A percentile compares a stretch with the other conserved stretches of the same genome.
These are phyloP conservation scores for Aspergillus spinulosporus DNA, from an alignment of 2,329 filamentous ascomycete species.

Conservation along the genomic window DNA sequence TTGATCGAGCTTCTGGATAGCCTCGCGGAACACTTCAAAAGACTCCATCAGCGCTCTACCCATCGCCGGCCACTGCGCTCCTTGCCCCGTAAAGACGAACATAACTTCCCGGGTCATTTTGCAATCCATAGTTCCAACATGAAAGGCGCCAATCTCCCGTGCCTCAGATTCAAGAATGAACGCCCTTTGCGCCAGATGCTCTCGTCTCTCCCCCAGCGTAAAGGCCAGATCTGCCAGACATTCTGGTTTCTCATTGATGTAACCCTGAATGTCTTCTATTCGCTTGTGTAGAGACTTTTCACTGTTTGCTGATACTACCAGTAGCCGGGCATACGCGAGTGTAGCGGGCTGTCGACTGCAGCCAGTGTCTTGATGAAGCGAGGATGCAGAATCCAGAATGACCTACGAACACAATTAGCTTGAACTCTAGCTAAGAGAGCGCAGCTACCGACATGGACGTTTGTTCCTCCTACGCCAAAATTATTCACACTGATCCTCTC, in stretches of 20 bases:
- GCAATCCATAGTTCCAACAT: not conserved
- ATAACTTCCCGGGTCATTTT: not conserved
- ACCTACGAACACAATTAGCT: not conserved
- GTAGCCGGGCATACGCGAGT: not conserved
- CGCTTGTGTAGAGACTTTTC: not conserved
- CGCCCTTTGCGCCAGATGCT: slow-evolving; percentile 7
- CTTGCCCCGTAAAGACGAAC: slow-evolving; percentile 27
- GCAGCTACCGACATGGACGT: slow-evolving; percentile 16
- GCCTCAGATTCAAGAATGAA: slow-evolving; percentile 6
- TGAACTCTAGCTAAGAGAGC: not conserved
- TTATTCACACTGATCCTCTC: slow-evolving; percentile 30
- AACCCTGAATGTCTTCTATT: not conserved
- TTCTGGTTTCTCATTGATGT: not conserved
- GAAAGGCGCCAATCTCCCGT: not conserved
- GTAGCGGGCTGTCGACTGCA: not conserved
- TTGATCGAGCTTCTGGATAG: slow-evolving; percentile 5
- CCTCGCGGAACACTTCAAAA: not conserved
- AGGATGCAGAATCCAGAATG: not conserved
- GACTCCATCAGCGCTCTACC: slow-evolving; percentile 10
- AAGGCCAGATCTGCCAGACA: slow-evolving; percentile 12
- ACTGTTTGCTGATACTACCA: slow-evolving; percentile 12
- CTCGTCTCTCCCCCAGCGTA: slow-evolving; percentile 14
- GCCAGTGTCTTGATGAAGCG: not conserved
- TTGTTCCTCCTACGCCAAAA: slow-evolving; percentile 27
- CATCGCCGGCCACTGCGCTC: slow-evolving; percentile 26